phyloP scores from a whole-genome alignment of 345 rosid species.

The Melaleuca alternifolia region DNA sequence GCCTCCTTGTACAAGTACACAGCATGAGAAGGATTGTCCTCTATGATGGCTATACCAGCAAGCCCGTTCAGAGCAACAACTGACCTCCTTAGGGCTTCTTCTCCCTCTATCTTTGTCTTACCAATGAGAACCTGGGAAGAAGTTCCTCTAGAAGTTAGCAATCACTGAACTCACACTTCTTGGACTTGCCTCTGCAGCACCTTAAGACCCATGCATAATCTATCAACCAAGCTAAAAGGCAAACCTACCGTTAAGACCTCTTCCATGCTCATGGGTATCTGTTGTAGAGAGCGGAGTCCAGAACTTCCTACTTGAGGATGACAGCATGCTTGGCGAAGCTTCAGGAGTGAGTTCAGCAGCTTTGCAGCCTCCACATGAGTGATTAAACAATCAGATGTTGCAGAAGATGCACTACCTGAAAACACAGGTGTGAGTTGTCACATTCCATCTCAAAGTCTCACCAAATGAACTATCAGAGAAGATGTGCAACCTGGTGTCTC shows the following conservation, averaged over 20 bases:
- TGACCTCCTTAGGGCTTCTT: conserved; percentile 78
- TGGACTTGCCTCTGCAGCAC: not conserved
- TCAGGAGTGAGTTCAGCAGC: conserved; percentile 80
- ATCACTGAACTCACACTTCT: not conserved
- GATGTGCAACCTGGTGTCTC: conserved; percentile 35
- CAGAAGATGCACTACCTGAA: conserved; percentile 38
- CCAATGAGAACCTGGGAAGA: conserved; percentile 67
- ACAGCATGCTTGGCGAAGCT: conserved; percentile 99
- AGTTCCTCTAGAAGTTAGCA: not conserved
- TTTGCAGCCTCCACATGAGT: conserved; percentile 82
- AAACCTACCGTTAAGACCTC: conserved; percentile 68
- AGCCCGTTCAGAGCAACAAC: conserved; percentile 90
- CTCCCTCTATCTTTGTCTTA: conserved; percentile 91
- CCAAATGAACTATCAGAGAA: not conserved
- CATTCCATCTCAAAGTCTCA: not conserved
- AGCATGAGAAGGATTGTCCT: conserved; percentile 55
- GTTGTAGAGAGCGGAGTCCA: conserved; percentile 86
- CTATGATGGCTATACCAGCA: conserved; percentile 81
- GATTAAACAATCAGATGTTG: conserved; percentile 36
- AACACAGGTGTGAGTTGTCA: not conserved
- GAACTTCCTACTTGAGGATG: conserved; percentile 99
- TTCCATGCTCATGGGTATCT: conserved; percentile 94
- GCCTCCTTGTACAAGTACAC: conserved; percentile 73
- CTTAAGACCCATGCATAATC: not conserved
- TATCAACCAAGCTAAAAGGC: not conserved